Evolutionary conservation across 202 grass and related monocot genomes (phyloP), one percentile per base, ranked within the genome.

Genomic region (Musa balbisiana): DNA sequence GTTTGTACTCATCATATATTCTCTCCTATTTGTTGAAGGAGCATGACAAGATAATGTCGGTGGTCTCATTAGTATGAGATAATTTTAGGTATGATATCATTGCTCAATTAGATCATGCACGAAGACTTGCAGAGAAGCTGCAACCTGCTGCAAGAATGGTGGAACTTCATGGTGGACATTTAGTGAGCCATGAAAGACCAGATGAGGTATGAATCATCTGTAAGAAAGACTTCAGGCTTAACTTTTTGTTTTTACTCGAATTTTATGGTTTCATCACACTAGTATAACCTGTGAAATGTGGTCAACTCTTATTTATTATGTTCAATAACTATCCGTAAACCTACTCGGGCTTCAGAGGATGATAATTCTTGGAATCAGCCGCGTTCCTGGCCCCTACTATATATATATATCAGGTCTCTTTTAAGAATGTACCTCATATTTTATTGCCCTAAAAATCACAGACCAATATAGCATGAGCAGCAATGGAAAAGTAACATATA

Each of bases 101-200:
- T 85, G 91, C 88, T 80, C 84, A 80, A 78, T 55, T 94, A 62
- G 55, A 82, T 81, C 82, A 88, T 72, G 91, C 91, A 67, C 86
- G 64, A 54, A 90, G 63, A 53, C 81, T 94, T 55, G 85, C 85
- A 21, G 84, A 85, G 63, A 94, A 87, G 71, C 83, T 94, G 13
- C 84, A 86, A 62, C 91, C 85, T 72, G 76, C 80, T 53, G 85
- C 91, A 54, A 88, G 82, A 77, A 64, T 95, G 67, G 74, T 91
- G 13, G 91, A 95, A 80, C 83, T 95, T 77, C 86, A 88, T 53
- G 91, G 91, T 15, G 84, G 81, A 33, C 91, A 95, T 85, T 66
- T 95, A 66, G 86, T 95, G 58, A 83, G 83, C 65, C 88, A 95
- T 87, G 88, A 95, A 85, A 90, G 82, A 76, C 54, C 82, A 62